Evolutionary conservation across 768 basidiomycete genomes (phyloP), one percentile per base, ranked within the genome.

Genomic region (Lepiota venenata): DNA sequence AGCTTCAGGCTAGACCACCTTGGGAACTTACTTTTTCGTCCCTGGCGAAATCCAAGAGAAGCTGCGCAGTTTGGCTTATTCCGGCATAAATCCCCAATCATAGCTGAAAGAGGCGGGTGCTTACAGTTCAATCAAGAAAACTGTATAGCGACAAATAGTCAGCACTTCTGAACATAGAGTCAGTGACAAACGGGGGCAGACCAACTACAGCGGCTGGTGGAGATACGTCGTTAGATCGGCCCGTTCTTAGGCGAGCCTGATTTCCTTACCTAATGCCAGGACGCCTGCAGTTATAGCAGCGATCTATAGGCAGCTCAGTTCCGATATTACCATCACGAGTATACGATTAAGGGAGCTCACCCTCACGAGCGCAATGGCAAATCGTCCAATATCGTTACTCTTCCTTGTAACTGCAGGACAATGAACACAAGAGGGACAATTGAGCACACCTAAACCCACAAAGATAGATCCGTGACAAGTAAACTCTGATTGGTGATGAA

Each of bases 41-140:
- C 12, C 38, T 21, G 15, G 46, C 53, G 21, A 55, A 55, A 27
- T 55, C 46, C 16, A 55, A 21, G 1, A 55, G 29, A 22, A 48
- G 21, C 20, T 55, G n/a, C 18, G 37, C 45, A 35, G 11, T 44
- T 32, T 54, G 45, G 10, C 52, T 54, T 10, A 7, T 4, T 11
- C 2, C n/a, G 11, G 25, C 20, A 5, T 40, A 47, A 29, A 3
- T 18, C 5, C 10, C 4, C 25, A 15, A 8, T 8, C 10, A 8
- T 39, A 7, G 18, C 16, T 18, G 35, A 21, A 11, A 20, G 21
- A 21, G 14, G 20, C 14, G 37, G 16, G 15, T 21, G 12, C 29
- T 10, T 42, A 55, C 53, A 55, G 32, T 27, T 55, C 46, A 29
- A 41, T n/a, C 15, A 55, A 41, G 22, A 55, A 55, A 8, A 48